Conservation (phyloP, 169 alveolate genomes). For the Plasmodium adleri region DNA sequence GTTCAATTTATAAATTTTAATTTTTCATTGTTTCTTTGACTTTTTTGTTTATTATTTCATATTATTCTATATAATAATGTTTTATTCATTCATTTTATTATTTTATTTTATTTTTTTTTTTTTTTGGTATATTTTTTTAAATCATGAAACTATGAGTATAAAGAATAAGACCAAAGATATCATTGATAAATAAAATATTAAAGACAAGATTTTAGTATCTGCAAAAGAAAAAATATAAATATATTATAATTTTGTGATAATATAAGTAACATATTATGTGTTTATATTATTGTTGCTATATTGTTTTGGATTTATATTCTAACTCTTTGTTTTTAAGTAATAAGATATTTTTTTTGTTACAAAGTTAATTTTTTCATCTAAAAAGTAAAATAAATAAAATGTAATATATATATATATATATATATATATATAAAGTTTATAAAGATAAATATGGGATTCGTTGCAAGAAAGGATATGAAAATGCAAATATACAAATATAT, state of each 20-base stretch:
- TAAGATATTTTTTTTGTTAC: conserved; percentile 77
- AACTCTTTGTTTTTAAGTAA: conserved; percentile 77
- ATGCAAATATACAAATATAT: no score
- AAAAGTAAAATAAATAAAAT: conserved; percentile 16
- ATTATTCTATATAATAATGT: neutral
- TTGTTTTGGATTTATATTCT: conserved; percentile 13
- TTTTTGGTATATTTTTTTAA: neutral
- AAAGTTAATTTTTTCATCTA: conserved; percentile 82
- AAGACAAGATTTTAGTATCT: conserved; percentile 65
- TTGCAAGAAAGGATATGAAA: no score
- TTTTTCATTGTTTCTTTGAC: no score
- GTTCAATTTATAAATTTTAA: no score
- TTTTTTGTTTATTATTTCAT: no score
- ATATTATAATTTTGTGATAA: neutral
- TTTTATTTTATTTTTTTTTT: no score
- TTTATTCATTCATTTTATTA: neutral
- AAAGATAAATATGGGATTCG: no score
- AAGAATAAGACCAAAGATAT: conserved; percentile 58
- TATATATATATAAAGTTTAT: neutral
- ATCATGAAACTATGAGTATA: conserved; percentile 66
- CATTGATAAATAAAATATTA: conserved; percentile 48
- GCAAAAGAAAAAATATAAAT: conserved; percentile 11
- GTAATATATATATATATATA: neutral
- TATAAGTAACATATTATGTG: no score
- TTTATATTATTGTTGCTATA: neutral